These are phyloP conservation scores for Ceraceosorus guamensis DNA, from an alignment of 1,284 basidiomycete species.

Conservation along the genomic window DNA sequence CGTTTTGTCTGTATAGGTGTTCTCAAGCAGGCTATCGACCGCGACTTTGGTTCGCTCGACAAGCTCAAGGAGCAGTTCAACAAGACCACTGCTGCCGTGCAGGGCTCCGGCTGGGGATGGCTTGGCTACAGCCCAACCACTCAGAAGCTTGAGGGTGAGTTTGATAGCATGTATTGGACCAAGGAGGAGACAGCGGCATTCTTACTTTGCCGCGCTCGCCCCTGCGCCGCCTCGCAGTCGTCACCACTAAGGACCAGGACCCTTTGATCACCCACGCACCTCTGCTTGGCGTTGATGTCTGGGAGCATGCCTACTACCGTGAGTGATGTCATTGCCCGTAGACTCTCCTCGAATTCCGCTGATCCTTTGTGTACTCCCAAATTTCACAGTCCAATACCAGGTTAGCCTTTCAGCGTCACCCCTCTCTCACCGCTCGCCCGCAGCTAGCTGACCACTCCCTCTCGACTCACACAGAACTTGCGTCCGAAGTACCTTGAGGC, in stretches of 20 bases:
- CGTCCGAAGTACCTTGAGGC: constrained; percentile 42
- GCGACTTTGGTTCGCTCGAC: constrained; percentile 77
- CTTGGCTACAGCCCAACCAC: constrained; percentile 51
- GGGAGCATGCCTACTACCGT: constrained; percentile 66
- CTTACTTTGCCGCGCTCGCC: background rate
- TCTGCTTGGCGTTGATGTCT: constrained; percentile 92
- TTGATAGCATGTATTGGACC: background rate
- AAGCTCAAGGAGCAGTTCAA: constrained; percentile 72
- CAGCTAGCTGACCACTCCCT: too few relatives aligned
- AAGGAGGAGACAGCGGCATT: too few relatives aligned
- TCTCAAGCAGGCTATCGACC: constrained; percentile 72
- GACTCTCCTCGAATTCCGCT: background rate
- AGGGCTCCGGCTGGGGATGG: constrained; percentile 99
- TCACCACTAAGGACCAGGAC: constrained; percentile 93
- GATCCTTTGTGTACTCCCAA: background rate
- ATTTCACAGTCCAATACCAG: background rate
- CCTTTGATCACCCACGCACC: constrained; percentile 79
- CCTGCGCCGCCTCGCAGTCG: constrained; percentile 10
- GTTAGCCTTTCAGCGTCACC: too few relatives aligned
- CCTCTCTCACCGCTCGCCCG: constrained; percentile 4
- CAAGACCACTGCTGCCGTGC: constrained; percentile 79
- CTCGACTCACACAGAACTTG: constrained; percentile 2
- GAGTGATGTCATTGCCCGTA: constrained; percentile 29
- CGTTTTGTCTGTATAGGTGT: constrained; percentile 52
- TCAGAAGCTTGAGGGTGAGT: constrained; percentile 63